These are phyloP conservation scores for Pleomassaria siparia DNA, from an alignment of 2,329 filamentous ascomycete species.

Conservation along the genomic window DNA sequence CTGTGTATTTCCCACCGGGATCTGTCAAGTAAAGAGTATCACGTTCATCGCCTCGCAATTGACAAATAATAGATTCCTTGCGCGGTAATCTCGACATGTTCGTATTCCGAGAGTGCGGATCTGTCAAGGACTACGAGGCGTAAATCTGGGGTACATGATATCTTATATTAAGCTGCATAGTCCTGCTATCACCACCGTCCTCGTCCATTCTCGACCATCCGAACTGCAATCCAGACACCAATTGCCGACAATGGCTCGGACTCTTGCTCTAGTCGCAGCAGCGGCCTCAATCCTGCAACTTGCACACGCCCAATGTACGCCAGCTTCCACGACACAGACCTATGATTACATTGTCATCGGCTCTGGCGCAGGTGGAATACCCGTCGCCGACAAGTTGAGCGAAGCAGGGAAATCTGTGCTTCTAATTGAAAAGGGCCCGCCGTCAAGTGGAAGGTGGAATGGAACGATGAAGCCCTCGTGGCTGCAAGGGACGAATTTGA, in stretches of 20 bases:
- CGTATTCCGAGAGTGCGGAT: not conserved
- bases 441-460: constrained; percentile 63
- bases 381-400: constrained; percentile 58
- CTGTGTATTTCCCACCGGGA: not conserved
- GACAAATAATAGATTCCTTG: not conserved
- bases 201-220: not conserved
- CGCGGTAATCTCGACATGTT: not conserved
- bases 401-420: constrained; percentile 64
- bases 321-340: constrained; percentile 37
- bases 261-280: constrained; percentile 9
- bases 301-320: constrained; percentile 11
- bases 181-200: not conserved
- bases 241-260: constrained; percentile 12
- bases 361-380: constrained; percentile 61
- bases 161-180: not conserved
- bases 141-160: not conserved
- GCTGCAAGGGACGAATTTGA: constrained; percentile 63
- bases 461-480: constrained; percentile 61
- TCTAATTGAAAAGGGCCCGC: constrained; percentile 49
- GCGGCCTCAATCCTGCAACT: constrained; percentile 12
- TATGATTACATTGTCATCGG: constrained; percentile 66
- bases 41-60: not conserved
- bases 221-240: not conserved
- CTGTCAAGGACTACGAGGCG: not conserved
- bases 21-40: not conserved